phyloP scores from a whole-genome alignment of 148 eudicot genomes.

The Persicaria tinctoria region DNA sequence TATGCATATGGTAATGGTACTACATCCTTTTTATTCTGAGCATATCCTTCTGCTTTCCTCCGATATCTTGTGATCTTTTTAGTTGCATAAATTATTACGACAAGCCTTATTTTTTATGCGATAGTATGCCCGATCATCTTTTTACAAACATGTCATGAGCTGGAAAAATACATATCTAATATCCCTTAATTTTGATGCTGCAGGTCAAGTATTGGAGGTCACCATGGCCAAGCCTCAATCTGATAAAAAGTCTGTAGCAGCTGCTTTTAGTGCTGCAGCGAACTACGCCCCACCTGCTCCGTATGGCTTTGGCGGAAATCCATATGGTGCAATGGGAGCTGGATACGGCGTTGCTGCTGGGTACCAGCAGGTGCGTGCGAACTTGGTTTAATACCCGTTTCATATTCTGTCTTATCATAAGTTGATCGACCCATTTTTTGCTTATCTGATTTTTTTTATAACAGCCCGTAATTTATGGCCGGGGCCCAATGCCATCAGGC shows the following conservation, averaged over 20 bases:
- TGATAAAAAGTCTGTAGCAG: slow-evolving; percentile 32
- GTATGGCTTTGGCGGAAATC: slow-evolving; percentile 59
- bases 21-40: neutral
- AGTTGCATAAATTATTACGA: neutral
- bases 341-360: slow-evolving; percentile 71
- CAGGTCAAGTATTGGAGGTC: slow-evolving; percentile 82
- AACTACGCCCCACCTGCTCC: slow-evolving; percentile 61
- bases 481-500: slow-evolving; percentile 94
- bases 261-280: slow-evolving; percentile 37
- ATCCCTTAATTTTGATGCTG: neutral
- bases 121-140: neutral
- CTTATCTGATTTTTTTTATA: slow-evolving; percentile 1
- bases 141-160: neutral
- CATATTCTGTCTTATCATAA: neutral
- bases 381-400: neutral
- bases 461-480: slow-evolving; percentile 92
- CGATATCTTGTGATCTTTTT: neutral
- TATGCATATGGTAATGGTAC: neutral
- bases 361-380: slow-evolving; percentile 58
- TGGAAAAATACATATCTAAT: neutral
- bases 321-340: slow-evolving; percentile 56
- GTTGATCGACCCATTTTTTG: neutral
- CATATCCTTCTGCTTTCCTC: neutral
- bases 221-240: slow-evolving; percentile 63
- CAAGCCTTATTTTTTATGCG: neutral